Percentiles rank a stretch among this genome's conserved stretches.
phyloP scores from a whole-genome alignment of 2,329 filamentous ascomycete genomes.

The Penicillium sp. region DNA sequence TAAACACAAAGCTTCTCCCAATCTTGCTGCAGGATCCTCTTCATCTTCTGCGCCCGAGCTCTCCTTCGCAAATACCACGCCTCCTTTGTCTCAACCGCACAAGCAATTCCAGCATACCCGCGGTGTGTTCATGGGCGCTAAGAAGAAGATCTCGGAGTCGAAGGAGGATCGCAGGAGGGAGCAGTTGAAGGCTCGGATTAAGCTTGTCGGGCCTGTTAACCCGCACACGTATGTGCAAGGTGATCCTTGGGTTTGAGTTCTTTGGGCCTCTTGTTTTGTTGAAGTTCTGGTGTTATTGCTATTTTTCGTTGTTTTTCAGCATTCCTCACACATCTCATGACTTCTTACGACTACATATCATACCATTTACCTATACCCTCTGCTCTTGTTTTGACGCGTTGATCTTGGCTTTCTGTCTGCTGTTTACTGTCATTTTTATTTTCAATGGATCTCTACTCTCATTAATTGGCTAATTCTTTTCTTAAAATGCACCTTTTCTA shows the following conservation, averaged over 20 bases:
- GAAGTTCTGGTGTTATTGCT: background rate
- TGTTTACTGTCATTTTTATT: background rate
- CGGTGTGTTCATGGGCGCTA: slow-evolving; percentile 31
- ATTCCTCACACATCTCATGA: slow-evolving; percentile 1
- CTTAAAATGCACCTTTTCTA: background rate
- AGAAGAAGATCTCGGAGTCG: slow-evolving; percentile 35
- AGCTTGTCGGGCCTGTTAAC: slow-evolving; percentile 40
- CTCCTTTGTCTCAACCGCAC: slow-evolving; percentile 20
- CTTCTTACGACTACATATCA: slow-evolving; percentile 1
- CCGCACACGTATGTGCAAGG: slow-evolving; percentile 25
- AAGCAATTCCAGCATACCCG: slow-evolving; percentile 27
- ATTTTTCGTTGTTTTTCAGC: background rate
- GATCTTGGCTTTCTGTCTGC: background rate
- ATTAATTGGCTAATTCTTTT: too few relatives aligned
- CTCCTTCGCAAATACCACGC: slow-evolving; percentile 11
- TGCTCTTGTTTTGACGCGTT: background rate
- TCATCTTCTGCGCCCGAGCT: slow-evolving; percentile 9
- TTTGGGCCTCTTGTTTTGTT: background rate
- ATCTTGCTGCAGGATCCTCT: background rate
- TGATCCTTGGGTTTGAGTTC: slow-evolving; percentile 33
- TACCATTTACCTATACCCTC: slow-evolving; percentile 5
- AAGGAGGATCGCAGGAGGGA: slow-evolving; percentile 38
- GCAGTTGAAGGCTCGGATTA: slow-evolving; percentile 43
- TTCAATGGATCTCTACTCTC: background rate
- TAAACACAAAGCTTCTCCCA: slow-evolving; percentile 7